Conservation (phyloP, 768 basidiomycete genomes). For the Melanogaster broomeanus region DNA sequence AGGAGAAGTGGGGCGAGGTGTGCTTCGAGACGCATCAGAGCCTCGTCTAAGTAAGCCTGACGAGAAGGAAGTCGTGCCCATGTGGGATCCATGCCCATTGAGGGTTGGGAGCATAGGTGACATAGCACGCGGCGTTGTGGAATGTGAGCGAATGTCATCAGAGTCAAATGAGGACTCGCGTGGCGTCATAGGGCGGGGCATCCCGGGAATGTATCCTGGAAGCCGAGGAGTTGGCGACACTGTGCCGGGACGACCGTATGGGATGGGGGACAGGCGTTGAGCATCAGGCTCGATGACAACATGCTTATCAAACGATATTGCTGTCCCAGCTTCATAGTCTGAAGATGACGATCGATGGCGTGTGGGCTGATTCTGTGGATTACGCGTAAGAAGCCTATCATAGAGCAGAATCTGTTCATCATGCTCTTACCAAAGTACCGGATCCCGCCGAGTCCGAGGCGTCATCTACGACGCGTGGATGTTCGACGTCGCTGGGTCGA, state of each 20-base stretch:
- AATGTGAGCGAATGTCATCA: constrained; percentile 73
- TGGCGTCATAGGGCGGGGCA: constrained; percentile 92
- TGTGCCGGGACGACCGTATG: constrained; percentile 50
- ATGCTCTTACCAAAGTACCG: constrained; percentile 25
- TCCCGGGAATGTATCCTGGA: constrained; percentile 87
- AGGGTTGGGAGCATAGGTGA: constrained; percentile 52
- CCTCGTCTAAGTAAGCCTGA: constrained; percentile 50
- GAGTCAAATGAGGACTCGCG: constrained; percentile 62
- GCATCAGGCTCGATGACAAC: constrained; percentile 47
- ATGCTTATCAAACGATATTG: constrained; percentile 67
- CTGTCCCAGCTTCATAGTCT: constrained; percentile 65
- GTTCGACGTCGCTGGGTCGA: constrained; percentile 35
- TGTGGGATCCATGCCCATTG: constrained; percentile 37
- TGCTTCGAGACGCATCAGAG: constrained; percentile 56
- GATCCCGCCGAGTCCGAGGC: constrained; percentile 17
- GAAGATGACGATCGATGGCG: constrained; percentile 38
- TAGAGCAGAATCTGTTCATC: constrained; percentile 2
- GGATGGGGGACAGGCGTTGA: constrained; percentile 61
- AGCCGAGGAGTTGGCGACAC: constrained; percentile 54
- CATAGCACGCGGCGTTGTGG: constrained; percentile 75
- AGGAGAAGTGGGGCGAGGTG: constrained; percentile 51
- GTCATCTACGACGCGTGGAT: constrained; percentile 19
- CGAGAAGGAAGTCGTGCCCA: constrained; percentile 35
- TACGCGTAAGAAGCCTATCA: constrained; percentile 20
- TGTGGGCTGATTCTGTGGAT: constrained; percentile 14